These are phyloP conservation scores for Ogataea paradorogensis DNA, from an alignment of 805 yeast genomes.

Conservation along the genomic window DNA sequence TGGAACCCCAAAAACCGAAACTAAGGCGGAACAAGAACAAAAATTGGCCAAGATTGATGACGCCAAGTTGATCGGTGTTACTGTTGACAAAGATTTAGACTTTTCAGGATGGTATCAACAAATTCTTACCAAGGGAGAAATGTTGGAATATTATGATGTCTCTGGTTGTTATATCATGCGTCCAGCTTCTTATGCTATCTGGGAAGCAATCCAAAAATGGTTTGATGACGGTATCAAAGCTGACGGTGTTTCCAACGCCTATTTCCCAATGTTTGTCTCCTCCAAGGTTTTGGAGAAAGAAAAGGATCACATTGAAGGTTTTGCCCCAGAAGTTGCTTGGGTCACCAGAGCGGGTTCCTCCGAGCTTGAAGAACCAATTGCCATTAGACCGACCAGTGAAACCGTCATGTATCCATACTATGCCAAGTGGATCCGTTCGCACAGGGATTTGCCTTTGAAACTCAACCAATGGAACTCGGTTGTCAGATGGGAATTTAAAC, in stretches of 20 bases:
- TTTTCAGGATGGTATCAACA: slow-evolving; percentile 98
- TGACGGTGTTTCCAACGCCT: slow-evolving; percentile 90
- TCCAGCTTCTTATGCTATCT: slow-evolving; percentile 89
- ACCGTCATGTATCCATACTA: slow-evolving; percentile 99
- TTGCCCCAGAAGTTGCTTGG: slow-evolving; percentile 99
- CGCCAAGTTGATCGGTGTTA: slow-evolving; percentile 92
- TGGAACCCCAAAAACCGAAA: slow-evolving; percentile 26
- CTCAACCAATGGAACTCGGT: slow-evolving; percentile 99
- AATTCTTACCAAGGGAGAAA: slow-evolving; percentile 92
- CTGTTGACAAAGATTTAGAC: slow-evolving; percentile 87
- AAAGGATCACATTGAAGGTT: slow-evolving; percentile 98
- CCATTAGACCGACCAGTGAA: slow-evolving; percentile 98
- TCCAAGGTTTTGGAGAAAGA: slow-evolving; percentile 90
- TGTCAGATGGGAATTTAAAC: slow-evolving; percentile 99
- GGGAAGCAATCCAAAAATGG: slow-evolving; percentile 93
- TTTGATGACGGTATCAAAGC: slow-evolving; percentile 78
- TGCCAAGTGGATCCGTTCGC: slow-evolving; percentile 98
- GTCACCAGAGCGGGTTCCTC: slow-evolving; percentile 94
- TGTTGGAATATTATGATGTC: slow-evolving; percentile 97
- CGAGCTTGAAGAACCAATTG: slow-evolving; percentile 96
- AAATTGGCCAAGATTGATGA: slow-evolving; percentile 62
- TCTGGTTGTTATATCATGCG: slow-evolving; percentile 98
- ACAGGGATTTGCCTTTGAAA: slow-evolving; percentile 94
- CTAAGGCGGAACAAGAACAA: slow-evolving; percentile 27
- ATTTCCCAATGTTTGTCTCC: slow-evolving; percentile 98